Evolutionary conservation across 129 eudicot species (phyloP).

Genomic region (carrot (Daucus carota)): DNA sequence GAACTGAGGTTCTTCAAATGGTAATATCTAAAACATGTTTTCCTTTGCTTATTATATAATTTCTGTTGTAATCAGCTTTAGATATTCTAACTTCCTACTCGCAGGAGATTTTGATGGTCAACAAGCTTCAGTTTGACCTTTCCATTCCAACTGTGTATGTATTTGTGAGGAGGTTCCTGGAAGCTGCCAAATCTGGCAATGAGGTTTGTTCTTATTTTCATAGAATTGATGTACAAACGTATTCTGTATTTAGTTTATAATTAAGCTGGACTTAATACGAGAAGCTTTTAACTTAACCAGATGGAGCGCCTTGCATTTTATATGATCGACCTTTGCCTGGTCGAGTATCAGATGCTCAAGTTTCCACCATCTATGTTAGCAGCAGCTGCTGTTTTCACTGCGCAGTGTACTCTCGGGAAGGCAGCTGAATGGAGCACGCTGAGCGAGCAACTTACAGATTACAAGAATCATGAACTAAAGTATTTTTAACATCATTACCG

Average conservation of each 20-base stretch:
- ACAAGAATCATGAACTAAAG: slow-evolving; percentile 68
- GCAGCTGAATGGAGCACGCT: slow-evolving; percentile 71
- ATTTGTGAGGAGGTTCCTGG: slow-evolving; percentile 71
- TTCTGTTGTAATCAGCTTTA: not conserved
- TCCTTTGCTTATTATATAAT: not conserved
- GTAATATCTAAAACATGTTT: slow-evolving; percentile 24
- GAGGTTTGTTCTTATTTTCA: slow-evolving; percentile 20
- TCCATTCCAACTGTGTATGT: slow-evolving; percentile 73
- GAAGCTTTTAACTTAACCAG: not conserved
- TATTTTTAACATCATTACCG: not conserved
- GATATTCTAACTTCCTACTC: not conserved
- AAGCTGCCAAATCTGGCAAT: slow-evolving; percentile 74
- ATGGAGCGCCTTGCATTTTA: slow-evolving; percentile 53
- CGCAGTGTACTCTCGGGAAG: slow-evolving; percentile 57
- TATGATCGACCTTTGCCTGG: slow-evolving; percentile 72
- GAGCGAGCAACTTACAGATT: slow-evolving; percentile 54
- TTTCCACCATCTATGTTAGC: slow-evolving; percentile 74
- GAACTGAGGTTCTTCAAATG: slow-evolving; percentile 84
- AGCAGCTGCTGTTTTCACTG: slow-evolving; percentile 83
- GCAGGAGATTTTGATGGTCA: slow-evolving; percentile 76
- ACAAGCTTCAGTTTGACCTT: slow-evolving; percentile 73
- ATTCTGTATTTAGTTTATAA: not conserved
- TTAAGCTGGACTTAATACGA: too few species aligned
- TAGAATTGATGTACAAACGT: not conserved
- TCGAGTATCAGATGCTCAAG: slow-evolving; percentile 79